phyloP scores from a whole-genome alignment of 805 yeast species.

The Kockiozyma suomiensis region DNA sequence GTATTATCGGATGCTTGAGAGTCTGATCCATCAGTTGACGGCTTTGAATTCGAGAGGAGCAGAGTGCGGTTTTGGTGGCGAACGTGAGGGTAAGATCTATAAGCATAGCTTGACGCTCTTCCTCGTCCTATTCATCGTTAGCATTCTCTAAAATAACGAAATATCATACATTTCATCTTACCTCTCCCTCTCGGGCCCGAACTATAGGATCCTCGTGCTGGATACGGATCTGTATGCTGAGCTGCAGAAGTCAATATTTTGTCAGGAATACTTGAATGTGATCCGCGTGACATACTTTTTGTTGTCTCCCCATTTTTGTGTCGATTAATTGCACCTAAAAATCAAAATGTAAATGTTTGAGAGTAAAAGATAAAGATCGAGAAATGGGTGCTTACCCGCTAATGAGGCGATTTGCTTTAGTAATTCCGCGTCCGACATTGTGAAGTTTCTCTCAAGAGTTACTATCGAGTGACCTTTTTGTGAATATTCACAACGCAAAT shows the following conservation, averaged over 20 bases:
- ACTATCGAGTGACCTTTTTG: neutral
- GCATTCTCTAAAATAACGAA: no score
- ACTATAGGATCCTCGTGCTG: neutral
- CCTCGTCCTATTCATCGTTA: slow-evolving; percentile 21
- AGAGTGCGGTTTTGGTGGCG: slow-evolving; percentile 33
- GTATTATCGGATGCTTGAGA: neutral
- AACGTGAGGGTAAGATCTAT: slow-evolving; percentile 11
- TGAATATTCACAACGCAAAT: neutral
- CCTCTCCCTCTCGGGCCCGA: neutral
- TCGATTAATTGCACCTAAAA: slow-evolving; percentile 33
- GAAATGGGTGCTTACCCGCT: slow-evolving; percentile 29
- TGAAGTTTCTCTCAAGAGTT: neutral
- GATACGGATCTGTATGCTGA: slow-evolving; percentile 3
- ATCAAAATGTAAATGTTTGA: neutral
- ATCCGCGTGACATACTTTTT: neutral
- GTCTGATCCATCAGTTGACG: neutral
- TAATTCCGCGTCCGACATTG: slow-evolving; percentile 34
- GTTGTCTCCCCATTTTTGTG: slow-evolving; percentile 27
- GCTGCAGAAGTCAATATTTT: neutral
- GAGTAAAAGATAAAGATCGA: neutral
- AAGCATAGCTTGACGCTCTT: slow-evolving; percentile 17
- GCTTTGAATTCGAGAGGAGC: slow-evolving; percentile 20
- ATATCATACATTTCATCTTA: no score
- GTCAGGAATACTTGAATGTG: neutral
- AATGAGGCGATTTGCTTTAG: slow-evolving; percentile 33